These are phyloP conservation scores for Fusarium setosum DNA, from an alignment of 2,329 filamentous ascomycete species.

Conservation along the genomic window DNA sequence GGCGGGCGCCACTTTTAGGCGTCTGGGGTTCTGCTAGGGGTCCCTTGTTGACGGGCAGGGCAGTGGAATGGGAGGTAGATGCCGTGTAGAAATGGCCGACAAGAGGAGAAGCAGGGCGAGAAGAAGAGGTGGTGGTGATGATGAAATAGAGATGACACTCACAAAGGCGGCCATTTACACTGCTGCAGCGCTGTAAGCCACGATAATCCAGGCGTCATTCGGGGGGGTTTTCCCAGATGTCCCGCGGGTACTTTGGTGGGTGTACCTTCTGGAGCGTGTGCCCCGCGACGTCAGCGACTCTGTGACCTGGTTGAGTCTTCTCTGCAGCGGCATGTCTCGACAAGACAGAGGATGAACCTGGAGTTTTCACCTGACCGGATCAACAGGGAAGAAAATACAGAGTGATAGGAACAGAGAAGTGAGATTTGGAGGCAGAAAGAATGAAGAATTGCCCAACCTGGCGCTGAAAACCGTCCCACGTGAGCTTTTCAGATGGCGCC, in stretches of 20 bases:
- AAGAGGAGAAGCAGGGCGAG: not conserved
- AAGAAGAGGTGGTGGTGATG: not conserved
- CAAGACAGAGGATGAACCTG: not conserved
- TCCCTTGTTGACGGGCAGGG: not conserved
- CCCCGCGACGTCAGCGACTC: constrained; percentile 33
- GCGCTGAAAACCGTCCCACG: constrained; percentile 29
- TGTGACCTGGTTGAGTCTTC: not conserved
- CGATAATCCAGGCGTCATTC: constrained; percentile 45
- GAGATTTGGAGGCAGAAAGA: not conserved
- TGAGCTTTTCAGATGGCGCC: constrained; percentile 28
- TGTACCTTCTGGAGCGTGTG: constrained; percentile 18
- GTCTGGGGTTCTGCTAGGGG: constrained; percentile 8
- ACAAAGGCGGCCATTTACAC: constrained; percentile 51
- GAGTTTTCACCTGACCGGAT: not conserved
- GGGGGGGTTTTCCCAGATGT: constrained; percentile 34
- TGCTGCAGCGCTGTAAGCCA: constrained; percentile 30
- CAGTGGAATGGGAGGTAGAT: not conserved
- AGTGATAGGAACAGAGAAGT: not conserved
- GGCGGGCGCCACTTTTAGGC: constrained; percentile 31
- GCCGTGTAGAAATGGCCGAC: not conserved
- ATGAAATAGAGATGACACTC: constrained; percentile 30
- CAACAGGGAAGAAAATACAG: not conserved
- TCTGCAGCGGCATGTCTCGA: constrained; percentile 23
- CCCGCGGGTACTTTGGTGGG: constrained; percentile 12
- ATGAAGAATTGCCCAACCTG: constrained; percentile 2